Percentiles rank a stretch among this genome's conserved stretches.
These are phyloP conservation scores for Pythium monospermum DNA, from an alignment of 352 stramenopile genomes.

Conservation along the genomic window DNA sequence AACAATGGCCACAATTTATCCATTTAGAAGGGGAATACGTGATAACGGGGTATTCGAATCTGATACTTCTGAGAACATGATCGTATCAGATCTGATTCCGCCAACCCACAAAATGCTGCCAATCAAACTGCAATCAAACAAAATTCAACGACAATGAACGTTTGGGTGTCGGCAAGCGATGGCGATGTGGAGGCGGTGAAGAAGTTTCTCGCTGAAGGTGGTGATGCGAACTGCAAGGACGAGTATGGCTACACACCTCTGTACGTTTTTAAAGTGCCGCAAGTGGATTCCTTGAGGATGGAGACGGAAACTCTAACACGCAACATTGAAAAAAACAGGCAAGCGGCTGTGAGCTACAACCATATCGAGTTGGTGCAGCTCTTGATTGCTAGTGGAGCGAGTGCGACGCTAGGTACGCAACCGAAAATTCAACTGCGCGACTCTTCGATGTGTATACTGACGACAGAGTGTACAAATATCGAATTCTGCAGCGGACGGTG, in stretches of 20 bases:
- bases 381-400: slow-evolving; percentile 23
- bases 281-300: too few relatives aligned
- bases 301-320: too few relatives aligned
- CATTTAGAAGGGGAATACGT: neutral
- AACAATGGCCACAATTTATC: slow-evolving; percentile 12
- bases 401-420: slow-evolving; percentile 18
- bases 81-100: slow-evolving; percentile 12
- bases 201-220: slow-evolving; percentile 22
- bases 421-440: too few relatives aligned
- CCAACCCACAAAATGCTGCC: neutral
- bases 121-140: too few relatives aligned
- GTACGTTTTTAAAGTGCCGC: too few relatives aligned
- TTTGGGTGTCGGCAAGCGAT: slow-evolving; percentile 34
- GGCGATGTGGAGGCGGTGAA: slow-evolving; percentile 27
- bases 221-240: slow-evolving; percentile 26
- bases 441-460: neutral
- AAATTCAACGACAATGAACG: slow-evolving; percentile 32
- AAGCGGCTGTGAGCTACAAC: slow-evolving; percentile 40
- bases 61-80: slow-evolving; percentile 4
- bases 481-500: slow-evolving; percentile 17
- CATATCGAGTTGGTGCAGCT: slow-evolving; percentile 27
- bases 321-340: too few relatives aligned
- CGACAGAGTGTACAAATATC: neutral
- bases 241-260: slow-evolving; percentile 34
- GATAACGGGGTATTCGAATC: neutral